Conservation (phyloP, 2,329 filamentous ascomycete genomes). For the Penicillium fuscoglaucum region DNA sequence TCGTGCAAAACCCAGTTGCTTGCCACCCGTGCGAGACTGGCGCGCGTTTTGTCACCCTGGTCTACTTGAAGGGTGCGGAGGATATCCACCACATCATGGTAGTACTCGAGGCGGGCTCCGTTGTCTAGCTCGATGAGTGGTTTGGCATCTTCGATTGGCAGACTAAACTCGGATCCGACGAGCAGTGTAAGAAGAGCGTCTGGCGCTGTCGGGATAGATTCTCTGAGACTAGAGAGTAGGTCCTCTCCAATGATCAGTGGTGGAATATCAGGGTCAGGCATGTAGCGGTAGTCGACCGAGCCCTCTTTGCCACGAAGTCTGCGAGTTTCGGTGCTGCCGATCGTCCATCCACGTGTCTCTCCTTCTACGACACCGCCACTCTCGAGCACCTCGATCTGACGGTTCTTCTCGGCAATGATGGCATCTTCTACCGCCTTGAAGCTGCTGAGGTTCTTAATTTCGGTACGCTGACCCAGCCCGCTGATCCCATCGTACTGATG, state of each 20-base stretch:
- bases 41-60: constrained; percentile 28
- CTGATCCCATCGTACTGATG: constrained; percentile 58
- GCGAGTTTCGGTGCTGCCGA: constrained; percentile 78
- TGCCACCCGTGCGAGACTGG: constrained; percentile 49
- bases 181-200: constrained; percentile 68
- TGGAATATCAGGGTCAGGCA: constrained; percentile 90
- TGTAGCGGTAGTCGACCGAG: constrained; percentile 96
- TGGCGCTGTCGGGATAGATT: constrained; percentile 68
- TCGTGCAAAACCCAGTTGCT: constrained; percentile 76
- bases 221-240: constrained; percentile 64
- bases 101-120: constrained; percentile 79
- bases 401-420: constrained; percentile 83
- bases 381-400: constrained; percentile 80
- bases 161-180: constrained; percentile 59
- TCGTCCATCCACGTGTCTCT: constrained; percentile 90
- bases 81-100: constrained; percentile 50
- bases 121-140: constrained; percentile 75
- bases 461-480: constrained; percentile 79
- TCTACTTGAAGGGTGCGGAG: constrained; percentile 32
- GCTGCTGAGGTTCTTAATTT: constrained; percentile 96
- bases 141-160: constrained; percentile 79
- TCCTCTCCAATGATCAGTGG: constrained; percentile 73
- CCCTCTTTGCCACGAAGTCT: constrained; percentile 89
- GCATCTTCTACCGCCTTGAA: constrained; percentile 95
- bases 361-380: constrained; percentile 72